A percentile compares a stretch with the other conserved stretches of the same genome.
phyloP scores from a whole-genome alignment of 441 rosid genomes.

The Croton setiger region DNA sequence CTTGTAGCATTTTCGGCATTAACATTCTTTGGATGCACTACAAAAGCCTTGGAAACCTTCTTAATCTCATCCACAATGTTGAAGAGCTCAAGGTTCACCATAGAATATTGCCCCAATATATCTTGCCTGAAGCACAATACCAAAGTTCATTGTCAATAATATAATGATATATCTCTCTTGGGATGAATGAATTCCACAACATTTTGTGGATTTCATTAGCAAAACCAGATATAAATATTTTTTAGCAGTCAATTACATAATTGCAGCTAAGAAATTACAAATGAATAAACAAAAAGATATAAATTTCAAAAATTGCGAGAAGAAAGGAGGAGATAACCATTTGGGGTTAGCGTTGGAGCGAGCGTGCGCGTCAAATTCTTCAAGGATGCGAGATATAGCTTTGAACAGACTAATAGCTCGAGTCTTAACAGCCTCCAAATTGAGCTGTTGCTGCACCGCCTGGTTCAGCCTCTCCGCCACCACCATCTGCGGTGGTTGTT shows the following conservation, averaged over 20 bases:
- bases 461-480: slow-evolving; percentile 63
- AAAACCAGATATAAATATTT: background rate
- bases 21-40: slow-evolving; percentile 87
- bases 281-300: background rate
- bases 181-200: no score
- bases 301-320: background rate
- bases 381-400: slow-evolving; percentile 84
- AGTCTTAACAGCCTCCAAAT: slow-evolving; percentile 71
- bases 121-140: slow-evolving; percentile 63
- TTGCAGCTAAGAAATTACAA: background rate
- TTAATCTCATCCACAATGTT: slow-evolving; percentile 85
- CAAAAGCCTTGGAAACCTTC: slow-evolving; percentile 85
- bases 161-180: background rate
- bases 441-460: slow-evolving; percentile 63
- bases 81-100: slow-evolving; percentile 94
- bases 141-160: background rate
- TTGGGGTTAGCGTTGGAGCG: slow-evolving; percentile 83
- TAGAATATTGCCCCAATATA: slow-evolving; percentile 84
- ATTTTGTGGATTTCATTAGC: background rate
- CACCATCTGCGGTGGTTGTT: slow-evolving; percentile 31
- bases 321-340: slow-evolving; percentile 41
- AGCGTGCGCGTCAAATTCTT: slow-evolving; percentile 70
- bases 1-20: slow-evolving; percentile 81
- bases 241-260: background rate
- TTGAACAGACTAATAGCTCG: slow-evolving; percentile 78